Percentiles rank a stretch among this genome's conserved stretches.
These are phyloP conservation scores for Neofusicoccum kwambonambiense DNA, from an alignment of 2,329 filamentous ascomycete species.

Conservation along the genomic window DNA sequence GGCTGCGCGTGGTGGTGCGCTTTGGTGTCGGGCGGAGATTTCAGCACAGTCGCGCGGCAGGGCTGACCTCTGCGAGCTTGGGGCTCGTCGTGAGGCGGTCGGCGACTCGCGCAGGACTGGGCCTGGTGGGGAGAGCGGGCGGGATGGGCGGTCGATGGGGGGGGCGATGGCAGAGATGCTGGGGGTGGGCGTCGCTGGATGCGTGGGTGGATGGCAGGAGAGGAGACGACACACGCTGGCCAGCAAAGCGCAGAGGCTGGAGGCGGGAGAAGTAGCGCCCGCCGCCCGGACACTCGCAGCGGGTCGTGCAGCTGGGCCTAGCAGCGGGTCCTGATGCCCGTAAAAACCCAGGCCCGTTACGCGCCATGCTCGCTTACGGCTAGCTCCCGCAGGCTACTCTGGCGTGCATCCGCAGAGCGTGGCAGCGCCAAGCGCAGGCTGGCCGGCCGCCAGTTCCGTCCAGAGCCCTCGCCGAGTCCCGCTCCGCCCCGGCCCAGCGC, in stretches of 20 bases:
- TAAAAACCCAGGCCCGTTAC: background rate
- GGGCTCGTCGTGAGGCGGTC: constrained; percentile 3
- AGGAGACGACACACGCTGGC: constrained; percentile 15
- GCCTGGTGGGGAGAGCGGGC: constrained; percentile 20
- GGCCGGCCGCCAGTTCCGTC: background rate
- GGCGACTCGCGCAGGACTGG: constrained; percentile 2
- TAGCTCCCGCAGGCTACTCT: background rate
- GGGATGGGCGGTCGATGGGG: constrained; percentile 7
- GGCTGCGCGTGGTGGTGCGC: constrained; percentile 4
- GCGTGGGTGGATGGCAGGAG: constrained; percentile 4
- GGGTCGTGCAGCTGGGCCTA: background rate
- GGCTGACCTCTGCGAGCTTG: background rate
- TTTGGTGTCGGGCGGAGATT: background rate
- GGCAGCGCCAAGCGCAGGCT: background rate
- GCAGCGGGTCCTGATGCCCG: background rate
- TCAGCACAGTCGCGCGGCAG: constrained; percentile 12
- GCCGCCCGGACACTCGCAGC: constrained; percentile 4
- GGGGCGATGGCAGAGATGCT: background rate
- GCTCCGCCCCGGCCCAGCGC: background rate
- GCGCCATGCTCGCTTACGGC: background rate
- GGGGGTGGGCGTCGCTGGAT: too few species aligned
- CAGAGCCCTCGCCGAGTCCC: background rate
- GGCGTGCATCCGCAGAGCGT: background rate
- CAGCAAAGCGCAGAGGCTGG: constrained; percentile 15
- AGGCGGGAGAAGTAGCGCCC: constrained; percentile 7